Evolutionary conservation across 176 grass and related monocot species (phyloP).

Genomic region (Zea luxurians): DNA sequence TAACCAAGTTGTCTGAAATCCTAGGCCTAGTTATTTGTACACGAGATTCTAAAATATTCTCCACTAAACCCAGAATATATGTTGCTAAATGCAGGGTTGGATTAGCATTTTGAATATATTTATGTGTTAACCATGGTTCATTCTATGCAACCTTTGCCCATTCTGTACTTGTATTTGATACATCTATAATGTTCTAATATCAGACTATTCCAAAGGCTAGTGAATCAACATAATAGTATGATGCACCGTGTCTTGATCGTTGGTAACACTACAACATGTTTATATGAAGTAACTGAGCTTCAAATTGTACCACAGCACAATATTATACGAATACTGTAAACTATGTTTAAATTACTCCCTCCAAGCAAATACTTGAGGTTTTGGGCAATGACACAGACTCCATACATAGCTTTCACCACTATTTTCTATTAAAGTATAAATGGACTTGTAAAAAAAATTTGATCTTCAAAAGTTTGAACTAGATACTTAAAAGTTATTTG

Average conservation of each 20-base stretch:
- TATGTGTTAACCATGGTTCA: not conserved
- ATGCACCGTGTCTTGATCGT: not conserved
- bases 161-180: conserved; percentile 15
- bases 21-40: not conserved
- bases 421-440: not conserved
- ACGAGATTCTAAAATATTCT: not conserved
- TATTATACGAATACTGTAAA: not conserved
- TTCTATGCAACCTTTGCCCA: not conserved
- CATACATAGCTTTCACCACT: not conserved
- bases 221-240: not conserved
- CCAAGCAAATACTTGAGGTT: not conserved
- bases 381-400: not conserved
- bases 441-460: not conserved
- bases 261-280: not conserved
- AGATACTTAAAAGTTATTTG: not conserved
- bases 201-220: conserved; percentile 18
- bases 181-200: not conserved
- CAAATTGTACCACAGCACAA: not conserved
- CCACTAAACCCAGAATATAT: conserved; percentile 8
- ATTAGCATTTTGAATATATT: not conserved
- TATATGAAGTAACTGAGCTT: not conserved
- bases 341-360: not conserved
- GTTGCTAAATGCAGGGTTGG: conserved; percentile 9
- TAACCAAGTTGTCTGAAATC: not conserved
- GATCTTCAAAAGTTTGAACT: not conserved